These are phyloP conservation scores for Neofusicoccum kwambonambiense DNA, from an alignment of 2,329 filamentous ascomycete species.

Conservation along the genomic window DNA sequence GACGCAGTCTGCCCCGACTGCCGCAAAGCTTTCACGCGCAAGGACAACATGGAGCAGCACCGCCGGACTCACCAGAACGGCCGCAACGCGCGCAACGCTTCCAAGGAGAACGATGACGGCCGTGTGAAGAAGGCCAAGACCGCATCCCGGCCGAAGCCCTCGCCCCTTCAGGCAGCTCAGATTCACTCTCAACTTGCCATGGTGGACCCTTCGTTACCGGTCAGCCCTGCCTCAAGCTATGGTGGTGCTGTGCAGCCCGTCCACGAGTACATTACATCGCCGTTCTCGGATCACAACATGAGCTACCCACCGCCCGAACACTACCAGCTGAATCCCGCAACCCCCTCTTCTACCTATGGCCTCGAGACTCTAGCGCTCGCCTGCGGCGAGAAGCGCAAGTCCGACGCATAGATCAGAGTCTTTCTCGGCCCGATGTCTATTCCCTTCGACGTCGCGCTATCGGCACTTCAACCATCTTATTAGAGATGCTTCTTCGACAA, in stretches of 20 bases:
- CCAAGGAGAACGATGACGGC: slow-evolving; percentile 26
- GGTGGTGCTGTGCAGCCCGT: slow-evolving; percentile 28
- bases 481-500: neutral
- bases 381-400: slow-evolving; percentile 38
- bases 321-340: neutral
- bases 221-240: slow-evolving; percentile 31
- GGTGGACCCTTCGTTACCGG: slow-evolving; percentile 31
- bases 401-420: slow-evolving; percentile 23
- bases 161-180: slow-evolving; percentile 27
- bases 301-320: slow-evolving; percentile 3
- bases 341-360: slow-evolving; percentile 29
- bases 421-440: neutral
- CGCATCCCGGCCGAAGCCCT: slow-evolving; percentile 32
- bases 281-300: slow-evolving; percentile 31
- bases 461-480: neutral
- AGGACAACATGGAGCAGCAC: slow-evolving; percentile 87
- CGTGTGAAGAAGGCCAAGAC: slow-evolving; percentile 38
- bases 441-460: neutral
- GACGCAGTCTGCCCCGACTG: slow-evolving; percentile 69
- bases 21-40: slow-evolving; percentile 76
- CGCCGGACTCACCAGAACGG: slow-evolving; percentile 68
- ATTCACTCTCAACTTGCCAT: slow-evolving; percentile 24
- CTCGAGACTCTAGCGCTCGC: slow-evolving; percentile 39
- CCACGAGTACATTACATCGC: slow-evolving; percentile 28
- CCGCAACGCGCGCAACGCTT: slow-evolving; percentile 38